phyloP scores from a whole-genome alignment of 179 eudicot genomes.

The Gypsophila paniculata region DNA sequence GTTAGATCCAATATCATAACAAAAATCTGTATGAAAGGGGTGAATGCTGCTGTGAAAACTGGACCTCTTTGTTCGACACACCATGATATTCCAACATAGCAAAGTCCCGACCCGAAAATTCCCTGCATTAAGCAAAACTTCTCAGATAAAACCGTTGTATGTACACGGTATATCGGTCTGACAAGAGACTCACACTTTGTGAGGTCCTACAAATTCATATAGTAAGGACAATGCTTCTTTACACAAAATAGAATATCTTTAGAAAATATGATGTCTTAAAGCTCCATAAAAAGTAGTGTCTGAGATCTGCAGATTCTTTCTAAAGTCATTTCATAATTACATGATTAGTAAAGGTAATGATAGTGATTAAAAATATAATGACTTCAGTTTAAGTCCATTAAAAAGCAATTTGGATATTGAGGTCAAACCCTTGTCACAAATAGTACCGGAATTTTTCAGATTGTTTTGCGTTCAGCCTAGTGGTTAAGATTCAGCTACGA shows the following conservation, averaged over 20 bases:
- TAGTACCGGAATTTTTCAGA: neutral
- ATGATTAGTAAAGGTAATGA: neutral
- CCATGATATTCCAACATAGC: slow-evolving; percentile 78
- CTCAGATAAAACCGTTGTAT: no score
- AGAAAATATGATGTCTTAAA: slow-evolving; percentile 23
- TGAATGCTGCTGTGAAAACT: slow-evolving; percentile 83
- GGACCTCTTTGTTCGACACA: slow-evolving; percentile 77
- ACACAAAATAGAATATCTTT: slow-evolving; percentile 15
- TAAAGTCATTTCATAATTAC: slow-evolving; percentile 5
- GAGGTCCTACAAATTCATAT: neutral
- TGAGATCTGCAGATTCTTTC: slow-evolving; percentile 11
- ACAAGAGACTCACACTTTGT: neutral
- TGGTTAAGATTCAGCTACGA: neutral
- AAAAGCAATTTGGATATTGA: neutral
- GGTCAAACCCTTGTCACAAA: neutral
- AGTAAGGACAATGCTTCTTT: neutral
- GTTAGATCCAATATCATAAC: slow-evolving; percentile 49
- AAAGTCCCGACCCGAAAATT: slow-evolving; percentile 66
- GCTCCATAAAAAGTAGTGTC: slow-evolving; percentile 22
- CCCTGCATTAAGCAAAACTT: slow-evolving; percentile 41
- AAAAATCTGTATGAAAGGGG: slow-evolving; percentile 60
- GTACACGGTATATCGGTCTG: no score
- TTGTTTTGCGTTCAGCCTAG: neutral
- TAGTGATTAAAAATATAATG: slow-evolving; percentile 8
- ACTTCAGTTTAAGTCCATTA: neutral